phyloP scores from a whole-genome alignment of 768 basidiomycete genomes.

The Gymnopilus junonius region DNA sequence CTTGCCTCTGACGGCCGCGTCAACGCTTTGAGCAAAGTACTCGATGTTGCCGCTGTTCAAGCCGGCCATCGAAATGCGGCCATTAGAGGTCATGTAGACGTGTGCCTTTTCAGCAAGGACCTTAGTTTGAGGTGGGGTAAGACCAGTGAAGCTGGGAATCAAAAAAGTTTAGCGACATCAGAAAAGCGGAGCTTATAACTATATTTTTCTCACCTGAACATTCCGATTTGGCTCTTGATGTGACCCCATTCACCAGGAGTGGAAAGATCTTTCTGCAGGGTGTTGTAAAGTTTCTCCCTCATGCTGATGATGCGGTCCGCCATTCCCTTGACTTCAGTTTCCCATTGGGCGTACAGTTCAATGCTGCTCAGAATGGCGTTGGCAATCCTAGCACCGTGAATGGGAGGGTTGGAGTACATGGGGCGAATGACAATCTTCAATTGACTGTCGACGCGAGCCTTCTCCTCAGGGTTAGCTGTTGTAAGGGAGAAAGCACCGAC shows the following conservation, averaged over 20 bases:
- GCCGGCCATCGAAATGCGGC: conserved; percentile 94
- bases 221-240: conserved; percentile 95
- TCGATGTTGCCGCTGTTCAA: conserved; percentile 83
- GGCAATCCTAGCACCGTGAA: conserved; percentile 88
- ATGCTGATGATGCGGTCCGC: conserved; percentile 93
- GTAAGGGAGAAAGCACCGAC: conserved; percentile 95
- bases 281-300: conserved; percentile 81
- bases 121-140: conserved; percentile 79
- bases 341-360: conserved; percentile 85
- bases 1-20: conserved; percentile 79
- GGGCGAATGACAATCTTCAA: conserved; percentile 94
- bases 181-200: neutral
- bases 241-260: conserved; percentile 97
- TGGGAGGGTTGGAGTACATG: conserved; percentile 97
- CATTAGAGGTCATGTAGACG: conserved; percentile 93
- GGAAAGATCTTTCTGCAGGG: conserved; percentile 75
- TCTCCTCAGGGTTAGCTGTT: conserved; percentile 71
- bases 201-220: conserved; percentile 83
- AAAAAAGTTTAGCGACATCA: conserved; percentile 1
- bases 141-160: conserved; percentile 76
- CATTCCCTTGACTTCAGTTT: conserved; percentile 93
- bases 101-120: conserved; percentile 86
- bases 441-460: conserved; percentile 89
- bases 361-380: conserved; percentile 78
- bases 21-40: conserved; percentile 88